Percentiles rank a stretch among this genome's conserved stretches.
phyloP scores from a whole-genome alignment of 139 green algal species.

The Auxenochlorella pyrenoidosa region DNA sequence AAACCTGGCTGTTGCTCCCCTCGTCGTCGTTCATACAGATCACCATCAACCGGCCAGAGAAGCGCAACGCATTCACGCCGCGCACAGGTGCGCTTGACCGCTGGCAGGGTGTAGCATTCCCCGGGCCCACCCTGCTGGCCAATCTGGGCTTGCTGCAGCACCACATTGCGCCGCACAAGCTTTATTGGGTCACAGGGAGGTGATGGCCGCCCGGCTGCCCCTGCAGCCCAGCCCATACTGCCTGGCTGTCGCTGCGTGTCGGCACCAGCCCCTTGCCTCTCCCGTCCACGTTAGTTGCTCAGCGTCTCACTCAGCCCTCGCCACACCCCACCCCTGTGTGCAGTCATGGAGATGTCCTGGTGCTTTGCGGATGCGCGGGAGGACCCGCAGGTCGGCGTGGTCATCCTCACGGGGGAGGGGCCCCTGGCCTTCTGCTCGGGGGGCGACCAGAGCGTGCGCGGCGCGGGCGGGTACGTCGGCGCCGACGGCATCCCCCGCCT shows the following conservation, averaged over 20 bases:
- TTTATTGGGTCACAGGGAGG: no score
- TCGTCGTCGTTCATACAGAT: slow-evolving; percentile 72
- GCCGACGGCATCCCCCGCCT: slow-evolving; percentile 86
- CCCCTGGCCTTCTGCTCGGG: slow-evolving; percentile 95
- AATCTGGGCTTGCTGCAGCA: not conserved
- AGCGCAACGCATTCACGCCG: slow-evolving; percentile 96
- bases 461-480: slow-evolving; percentile 94
- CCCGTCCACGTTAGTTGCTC: not conserved
- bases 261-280: no score
- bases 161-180: no score
- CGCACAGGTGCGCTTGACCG: slow-evolving; percentile 74
- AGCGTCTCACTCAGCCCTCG: not conserved
- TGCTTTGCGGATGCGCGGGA: slow-evolving; percentile 93
- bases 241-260: no score
- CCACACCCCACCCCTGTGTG: not conserved
- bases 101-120: not conserved
- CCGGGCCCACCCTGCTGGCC: no score
- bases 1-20: not conserved
- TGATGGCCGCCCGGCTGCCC: no score
- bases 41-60: slow-evolving; percentile 95
- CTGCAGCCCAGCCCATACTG: not conserved
- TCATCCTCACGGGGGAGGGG: slow-evolving; percentile 93
- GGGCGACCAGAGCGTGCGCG: slow-evolving; percentile 93
- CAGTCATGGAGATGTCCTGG: slow-evolving; percentile 88
- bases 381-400: slow-evolving; percentile 88